Base-by-base conservation (phyloP, 2,329 filamentous ascomycete genomes). In the Macroventuria anomochaeta region DNA sequence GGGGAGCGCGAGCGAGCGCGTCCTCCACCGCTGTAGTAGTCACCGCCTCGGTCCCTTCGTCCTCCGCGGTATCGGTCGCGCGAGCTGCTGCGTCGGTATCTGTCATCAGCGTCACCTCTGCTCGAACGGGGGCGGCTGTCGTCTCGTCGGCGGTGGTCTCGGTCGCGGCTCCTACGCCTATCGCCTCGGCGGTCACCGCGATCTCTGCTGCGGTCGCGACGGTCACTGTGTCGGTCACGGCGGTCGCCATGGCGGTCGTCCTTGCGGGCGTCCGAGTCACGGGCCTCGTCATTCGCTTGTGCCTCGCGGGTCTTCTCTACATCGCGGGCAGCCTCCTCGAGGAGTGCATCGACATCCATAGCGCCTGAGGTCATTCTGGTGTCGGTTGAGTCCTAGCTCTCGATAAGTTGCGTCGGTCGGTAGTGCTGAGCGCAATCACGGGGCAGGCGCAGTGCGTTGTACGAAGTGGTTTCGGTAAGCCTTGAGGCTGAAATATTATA, bases 311-410 rank as follows among this genome's bases (percentile, higher is more conserved):
- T 63, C 42, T 55, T 62, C 41, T 64, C 59, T 37, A 62, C 53
- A 17, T 69, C 64, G 50, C 57, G 58, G 28, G 61, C 65, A 13
- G 63, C 63, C 51, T 66, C 90, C 77, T 96, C 92, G 65, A 97
- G 86, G 62, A 97, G 84, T 63, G 91, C 91, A 81, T 97, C 93
- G 67, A 97, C 91, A 72, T 96, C 91, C 64, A 88, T 80, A 75
- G 82, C 83, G 39, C 61, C 57, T 44, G 62, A 58, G 7, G 47
- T 28, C 65, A 67, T 68, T 20, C 17, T 37, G 53, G 37, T 20
- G 39, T 7, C 23, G 29, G 23, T 8, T 26, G 37, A 37, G 52
- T 62, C 56, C 64, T 68, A 65, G 61, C 62, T 58, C 38, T 63
- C 57, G 62, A 65, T 67, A 63, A 67, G 64, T 61, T 51, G 56